Evolutionary conservation across 2,329 filamentous ascomycete genomes (phyloP).

Genomic region (Sclerotinia spermophila): DNA sequence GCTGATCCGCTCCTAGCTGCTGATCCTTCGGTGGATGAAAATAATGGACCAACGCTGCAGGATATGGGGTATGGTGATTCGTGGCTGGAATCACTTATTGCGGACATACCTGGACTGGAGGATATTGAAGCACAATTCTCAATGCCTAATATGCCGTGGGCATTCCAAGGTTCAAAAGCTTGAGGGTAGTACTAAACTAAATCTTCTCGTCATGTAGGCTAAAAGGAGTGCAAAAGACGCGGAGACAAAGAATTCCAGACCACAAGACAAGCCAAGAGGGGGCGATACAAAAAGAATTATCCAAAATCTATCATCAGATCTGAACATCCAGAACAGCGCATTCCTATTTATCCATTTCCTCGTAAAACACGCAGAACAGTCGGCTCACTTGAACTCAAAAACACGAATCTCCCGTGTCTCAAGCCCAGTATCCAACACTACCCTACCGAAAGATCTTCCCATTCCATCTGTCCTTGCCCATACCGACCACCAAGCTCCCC

Average conservation of each 20-base stretch:
- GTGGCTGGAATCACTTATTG: conserved; percentile 12
- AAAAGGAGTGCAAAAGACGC: not conserved
- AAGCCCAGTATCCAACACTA: not conserved
- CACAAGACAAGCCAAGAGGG: not conserved
- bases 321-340: not conserved
- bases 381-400: not conserved
- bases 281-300: not conserved
- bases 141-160: not conserved
- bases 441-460: not conserved
- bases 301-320: not conserved
- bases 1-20: not conserved
- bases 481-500: too few relatives aligned
- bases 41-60: not conserved
- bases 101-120: conserved; percentile 7
- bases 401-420: not conserved
- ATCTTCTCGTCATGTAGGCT: not conserved
- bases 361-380: not conserved
- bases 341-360: not conserved
- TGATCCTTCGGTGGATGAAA: not conserved
- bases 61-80: not conserved
- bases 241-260: not conserved
- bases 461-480: not conserved
- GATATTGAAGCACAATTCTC: conserved; percentile 1
- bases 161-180: not conserved
- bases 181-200: not conserved